phyloP scores from a whole-genome alignment of 768 basidiomycete species.

The Neoboletus brunneissimus region DNA sequence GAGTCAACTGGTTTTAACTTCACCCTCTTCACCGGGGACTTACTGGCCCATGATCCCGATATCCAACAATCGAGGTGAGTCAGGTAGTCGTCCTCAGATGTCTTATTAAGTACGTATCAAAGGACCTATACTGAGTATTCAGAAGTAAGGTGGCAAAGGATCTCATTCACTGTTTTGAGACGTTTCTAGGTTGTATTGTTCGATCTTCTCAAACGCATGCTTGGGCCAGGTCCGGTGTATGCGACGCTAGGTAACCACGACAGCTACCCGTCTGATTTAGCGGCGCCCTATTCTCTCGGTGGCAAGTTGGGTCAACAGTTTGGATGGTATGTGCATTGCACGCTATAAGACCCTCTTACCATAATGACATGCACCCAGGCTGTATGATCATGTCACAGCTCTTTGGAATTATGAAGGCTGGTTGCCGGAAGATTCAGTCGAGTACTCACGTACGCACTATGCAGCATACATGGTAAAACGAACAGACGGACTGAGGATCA shows the following conservation, averaged over 20 bases:
- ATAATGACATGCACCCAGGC: slow-evolving; percentile 40
- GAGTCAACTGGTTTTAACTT: slow-evolving; percentile 59
- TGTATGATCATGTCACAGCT: slow-evolving; percentile 70
- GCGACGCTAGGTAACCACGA: slow-evolving; percentile 78
- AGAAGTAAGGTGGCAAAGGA: slow-evolving; percentile 43
- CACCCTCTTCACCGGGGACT: slow-evolving; percentile 69
- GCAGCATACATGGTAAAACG: slow-evolving; percentile 70
- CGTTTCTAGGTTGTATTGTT: slow-evolving; percentile 54
- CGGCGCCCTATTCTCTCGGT: slow-evolving; percentile 57
- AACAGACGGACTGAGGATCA: slow-evolving; percentile 62
- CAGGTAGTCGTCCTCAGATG: neutral
- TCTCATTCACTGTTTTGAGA: slow-evolving; percentile 5
- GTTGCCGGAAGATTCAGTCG: slow-evolving; percentile 56
- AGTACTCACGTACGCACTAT: slow-evolving; percentile 64
- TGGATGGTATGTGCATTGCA: slow-evolving; percentile 48
- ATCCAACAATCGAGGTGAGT: slow-evolving; percentile 59
- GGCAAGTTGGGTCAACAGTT: slow-evolving; percentile 57
- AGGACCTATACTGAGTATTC: slow-evolving; percentile 61
- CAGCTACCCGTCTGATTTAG: slow-evolving; percentile 55
- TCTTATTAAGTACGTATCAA: neutral
- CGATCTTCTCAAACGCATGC: slow-evolving; percentile 59
- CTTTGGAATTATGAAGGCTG: slow-evolving; percentile 73
- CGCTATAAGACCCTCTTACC: neutral
- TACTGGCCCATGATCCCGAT: slow-evolving; percentile 69
- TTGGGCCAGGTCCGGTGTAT: slow-evolving; percentile 71